Evolutionary conservation across 2,329 filamentous ascomycete genomes (phyloP), one percentile per base, ranked within the genome.

Genomic region (Pseudopyricularia javanii): DNA sequence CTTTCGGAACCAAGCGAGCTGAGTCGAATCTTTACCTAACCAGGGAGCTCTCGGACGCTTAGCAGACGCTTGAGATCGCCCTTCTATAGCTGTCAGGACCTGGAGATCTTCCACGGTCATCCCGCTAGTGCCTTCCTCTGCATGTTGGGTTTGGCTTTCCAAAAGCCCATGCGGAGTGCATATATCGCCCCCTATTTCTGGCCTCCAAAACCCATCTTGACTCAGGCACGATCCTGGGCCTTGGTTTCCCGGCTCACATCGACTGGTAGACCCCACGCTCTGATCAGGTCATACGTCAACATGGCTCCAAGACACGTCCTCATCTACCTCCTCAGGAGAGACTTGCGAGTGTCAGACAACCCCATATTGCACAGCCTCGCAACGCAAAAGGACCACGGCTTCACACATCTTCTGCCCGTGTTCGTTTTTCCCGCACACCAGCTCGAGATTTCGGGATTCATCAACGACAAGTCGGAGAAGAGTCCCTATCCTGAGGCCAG

Each of bases 311-410:
- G 49, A 22, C 79, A 75, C 32, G 72, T 87, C 24, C 69, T 90
- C 51, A 72, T 91, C 53, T 90, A 89, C 62, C 65, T 91, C 22
- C 66, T 91, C 34, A 80, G 86, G 47, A 80, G 83, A 58, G 88
- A 91, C 63, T 72, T 90, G 20, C 83, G 88, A 55, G 72, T 86
- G 26, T 73, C 78, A 28, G 87, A 91, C 66, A 91, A 91, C 61
- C 86, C 86, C 0, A 74, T 90, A 43, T 74, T 91, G 20, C 74
- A 88, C 61, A 74, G 67, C 60, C 70, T 77, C 50, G 69, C 69
- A 54, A 79, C 69, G 57, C 65, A 55, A 63, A 65, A 67, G 17
- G 66, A 74, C 22, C 75, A 80, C 62, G 72, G 70, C 4, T 82
- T 76, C 60, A 86, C 83, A 1, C 85, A 91, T 62, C 64, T 91